Conservation (phyloP, 2,329 filamentous ascomycete species). For the Aspergillus carbonarius region DNA sequence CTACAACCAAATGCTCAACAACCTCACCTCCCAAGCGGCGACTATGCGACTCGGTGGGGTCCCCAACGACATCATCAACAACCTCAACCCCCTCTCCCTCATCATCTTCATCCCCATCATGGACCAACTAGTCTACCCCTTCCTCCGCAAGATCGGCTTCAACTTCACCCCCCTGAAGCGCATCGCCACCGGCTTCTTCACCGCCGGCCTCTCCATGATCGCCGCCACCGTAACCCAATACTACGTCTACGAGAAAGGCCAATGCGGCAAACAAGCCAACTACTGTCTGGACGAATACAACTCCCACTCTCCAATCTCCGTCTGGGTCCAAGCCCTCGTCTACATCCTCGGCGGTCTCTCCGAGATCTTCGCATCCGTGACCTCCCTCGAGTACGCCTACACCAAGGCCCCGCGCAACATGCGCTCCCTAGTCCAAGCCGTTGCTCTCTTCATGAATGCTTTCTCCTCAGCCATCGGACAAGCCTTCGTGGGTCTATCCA, state of each 20-base stretch:
- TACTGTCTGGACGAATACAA: conserved; percentile 47
- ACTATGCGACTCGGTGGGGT: conserved; percentile 54
- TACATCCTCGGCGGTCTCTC: conserved; percentile 57
- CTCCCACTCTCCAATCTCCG: conserved; percentile 60
- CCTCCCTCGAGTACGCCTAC: conserved; percentile 72
- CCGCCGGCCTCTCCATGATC: conserved; percentile 51
- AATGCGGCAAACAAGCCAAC: conserved; percentile 59
- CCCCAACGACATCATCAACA: conserved; percentile 57
- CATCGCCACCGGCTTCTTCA: conserved; percentile 52
- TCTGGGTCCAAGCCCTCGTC: conserved; percentile 54
- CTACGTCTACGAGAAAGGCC: conserved; percentile 59
- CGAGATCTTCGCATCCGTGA: conserved; percentile 59
- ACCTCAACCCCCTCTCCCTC: conserved; percentile 54
- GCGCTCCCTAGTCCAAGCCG: conserved; percentile 69
- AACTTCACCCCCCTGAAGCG: conserved; percentile 56
- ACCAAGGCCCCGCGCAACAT: conserved; percentile 77
- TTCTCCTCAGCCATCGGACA: conserved; percentile 70
- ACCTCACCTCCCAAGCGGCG: conserved; percentile 56
- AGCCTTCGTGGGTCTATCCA: conserved; percentile 61
- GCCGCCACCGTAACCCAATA: conserved; percentile 51
- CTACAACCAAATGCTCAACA: conserved; percentile 57
- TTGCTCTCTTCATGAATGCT: conserved; percentile 70
- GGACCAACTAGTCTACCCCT: conserved; percentile 54
- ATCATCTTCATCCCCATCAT: conserved; percentile 57
- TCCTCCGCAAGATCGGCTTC: conserved; percentile 47